These are phyloP conservation scores for Sphagnum tenellum DNA, from an alignment of 225 moss, liverwort and hornwort genomes.

Conservation along the genomic window DNA sequence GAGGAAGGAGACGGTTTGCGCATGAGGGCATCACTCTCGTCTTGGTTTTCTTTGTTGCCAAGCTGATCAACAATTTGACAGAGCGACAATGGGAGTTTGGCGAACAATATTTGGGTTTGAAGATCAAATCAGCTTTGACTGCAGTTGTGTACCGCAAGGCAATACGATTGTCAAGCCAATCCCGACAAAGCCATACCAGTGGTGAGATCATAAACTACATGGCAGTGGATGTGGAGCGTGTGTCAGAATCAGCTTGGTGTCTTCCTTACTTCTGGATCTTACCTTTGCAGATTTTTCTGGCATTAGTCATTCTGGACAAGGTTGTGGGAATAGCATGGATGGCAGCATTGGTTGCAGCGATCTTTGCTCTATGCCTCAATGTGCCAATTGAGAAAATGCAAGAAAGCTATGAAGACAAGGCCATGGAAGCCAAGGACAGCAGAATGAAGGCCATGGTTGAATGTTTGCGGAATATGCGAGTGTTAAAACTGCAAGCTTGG, in stretches of 20 bases:
- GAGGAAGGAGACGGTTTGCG: slow-evolving; percentile 2
- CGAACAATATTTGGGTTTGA: slow-evolving; percentile 37
- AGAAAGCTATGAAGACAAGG: slow-evolving; percentile 37
- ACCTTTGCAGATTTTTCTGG: slow-evolving; percentile 43
- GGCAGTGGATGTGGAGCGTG: slow-evolving; percentile 52
- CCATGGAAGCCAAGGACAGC: slow-evolving; percentile 56
- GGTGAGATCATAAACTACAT: slow-evolving; percentile 64
- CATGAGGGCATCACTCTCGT: slow-evolving; percentile 36
- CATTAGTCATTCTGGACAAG: slow-evolving; percentile 34
- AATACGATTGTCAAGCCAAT: slow-evolving; percentile 40
- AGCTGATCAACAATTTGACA: slow-evolving; percentile 38
- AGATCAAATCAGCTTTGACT: slow-evolving; percentile 37
- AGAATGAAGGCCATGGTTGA: slow-evolving; percentile 55
- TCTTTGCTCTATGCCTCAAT: slow-evolving; percentile 26
- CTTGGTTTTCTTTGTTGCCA: slow-evolving; percentile 31
- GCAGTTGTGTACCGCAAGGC: slow-evolving; percentile 53
- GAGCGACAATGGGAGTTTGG: slow-evolving; percentile 61
- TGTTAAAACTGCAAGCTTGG: slow-evolving; percentile 57
- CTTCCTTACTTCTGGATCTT: slow-evolving; percentile 61
- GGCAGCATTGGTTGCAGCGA: slow-evolving; percentile 36
- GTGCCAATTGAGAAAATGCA: slow-evolving; percentile 35
- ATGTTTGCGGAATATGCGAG: slow-evolving; percentile 44
- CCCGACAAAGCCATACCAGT: slow-evolving; percentile 41
- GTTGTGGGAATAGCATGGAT: slow-evolving; percentile 51
- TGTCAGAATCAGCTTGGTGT: slow-evolving; percentile 56